Conservation (phyloP, 805 yeast genomes). For the Priceomyces medius region DNA sequence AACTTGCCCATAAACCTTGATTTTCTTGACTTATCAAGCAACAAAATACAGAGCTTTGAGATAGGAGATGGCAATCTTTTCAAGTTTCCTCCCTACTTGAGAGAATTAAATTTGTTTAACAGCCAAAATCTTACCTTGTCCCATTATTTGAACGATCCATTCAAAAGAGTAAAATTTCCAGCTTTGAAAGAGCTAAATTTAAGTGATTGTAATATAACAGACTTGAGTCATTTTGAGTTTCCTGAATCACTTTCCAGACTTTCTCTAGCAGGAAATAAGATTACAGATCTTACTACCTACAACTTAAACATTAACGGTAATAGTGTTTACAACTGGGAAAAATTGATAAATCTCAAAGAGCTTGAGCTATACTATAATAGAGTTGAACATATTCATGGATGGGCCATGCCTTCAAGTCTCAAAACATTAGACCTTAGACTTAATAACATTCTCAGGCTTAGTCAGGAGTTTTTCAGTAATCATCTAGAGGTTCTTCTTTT, state of each 20-base stretch:
- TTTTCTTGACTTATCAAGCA: conserved; percentile 26
- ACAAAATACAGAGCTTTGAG: conserved; percentile 15
- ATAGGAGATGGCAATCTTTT: conserved; percentile 17
- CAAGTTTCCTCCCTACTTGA: conserved; percentile 28
- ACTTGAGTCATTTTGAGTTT: conserved; percentile 21
- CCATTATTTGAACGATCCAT: conserved; percentile 4
- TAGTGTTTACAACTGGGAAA: conserved; percentile 21
- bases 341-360: conserved; percentile 19
- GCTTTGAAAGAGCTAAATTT: conserved; percentile 21
- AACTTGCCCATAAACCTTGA: conserved; percentile 20
- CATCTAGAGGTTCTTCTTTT: conserved; percentile 13
- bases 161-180: conserved; percentile 22
- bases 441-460: conserved; percentile 6
- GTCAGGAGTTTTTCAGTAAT: conserved; percentile 4
- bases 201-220: conserved; percentile 20
- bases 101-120: conserved; percentile 19
- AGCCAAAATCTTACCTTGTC: conserved; percentile 10
- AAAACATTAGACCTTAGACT: conserved; percentile 10
- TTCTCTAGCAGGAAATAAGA: conserved; percentile 24
- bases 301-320: conserved; percentile 7
- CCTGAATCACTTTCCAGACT: conserved; percentile 21
- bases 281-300: conserved; percentile 21
- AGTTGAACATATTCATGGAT: conserved; percentile 15
- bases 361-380: conserved; percentile 24
- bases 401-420: conserved; percentile 19